phyloP scores from a whole-genome alignment of 148 eudicot species.

The Polygonum maritimum region DNA sequence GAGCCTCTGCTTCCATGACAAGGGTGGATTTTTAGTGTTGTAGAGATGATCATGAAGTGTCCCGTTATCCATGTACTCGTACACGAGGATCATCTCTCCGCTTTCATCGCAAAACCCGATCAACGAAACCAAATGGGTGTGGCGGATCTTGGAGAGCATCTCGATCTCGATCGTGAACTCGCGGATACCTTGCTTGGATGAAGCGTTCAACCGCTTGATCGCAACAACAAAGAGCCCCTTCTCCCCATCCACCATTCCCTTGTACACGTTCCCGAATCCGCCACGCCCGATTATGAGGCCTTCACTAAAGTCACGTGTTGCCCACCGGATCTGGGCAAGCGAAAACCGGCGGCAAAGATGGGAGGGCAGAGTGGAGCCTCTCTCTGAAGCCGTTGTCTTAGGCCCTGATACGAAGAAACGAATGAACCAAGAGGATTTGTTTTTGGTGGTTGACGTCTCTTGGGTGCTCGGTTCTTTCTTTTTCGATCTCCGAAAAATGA shows the following conservation, averaged over 20 bases:
- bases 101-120: slow-evolving; percentile 74
- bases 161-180: slow-evolving; percentile 87
- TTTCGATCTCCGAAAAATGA: background rate
- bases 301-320: background rate
- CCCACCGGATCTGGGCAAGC: background rate
- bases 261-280: slow-evolving; percentile 82
- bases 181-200: slow-evolving; percentile 43
- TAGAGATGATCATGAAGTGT: slow-evolving; percentile 88
- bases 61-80: slow-evolving; percentile 85
- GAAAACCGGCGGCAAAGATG: slow-evolving; percentile 9
- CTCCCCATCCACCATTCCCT: slow-evolving; percentile 64
- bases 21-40: slow-evolving; percentile 55
- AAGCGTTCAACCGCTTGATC: slow-evolving; percentile 50
- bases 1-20: slow-evolving; percentile 53
- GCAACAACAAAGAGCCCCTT: slow-evolving; percentile 36
- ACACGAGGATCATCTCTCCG: slow-evolving; percentile 60
- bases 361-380: background rate
- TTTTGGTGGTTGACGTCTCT: background rate
- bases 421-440: background rate
- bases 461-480: background rate
- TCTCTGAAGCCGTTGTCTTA: background rate
- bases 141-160: slow-evolving; percentile 77
- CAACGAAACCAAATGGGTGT: slow-evolving; percentile 75
- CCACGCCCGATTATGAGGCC: slow-evolving; percentile 66
- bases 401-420: background rate